Base-by-base conservation (phyloP, 108 stramenopile species). In the Pinguiococcus pyrenoidosus region DNA sequence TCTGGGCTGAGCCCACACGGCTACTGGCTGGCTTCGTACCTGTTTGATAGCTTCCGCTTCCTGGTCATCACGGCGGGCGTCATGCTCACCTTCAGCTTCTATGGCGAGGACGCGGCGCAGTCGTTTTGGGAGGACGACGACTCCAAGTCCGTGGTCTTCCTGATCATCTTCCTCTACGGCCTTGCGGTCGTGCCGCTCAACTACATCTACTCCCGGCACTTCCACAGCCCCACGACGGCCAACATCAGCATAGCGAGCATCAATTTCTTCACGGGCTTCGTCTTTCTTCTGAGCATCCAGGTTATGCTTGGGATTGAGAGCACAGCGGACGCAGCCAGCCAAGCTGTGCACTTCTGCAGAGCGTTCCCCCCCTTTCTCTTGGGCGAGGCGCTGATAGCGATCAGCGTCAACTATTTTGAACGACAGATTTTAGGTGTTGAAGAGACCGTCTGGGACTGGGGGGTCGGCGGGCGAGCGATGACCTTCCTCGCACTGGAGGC, bases 191-290 rank as follows among this genome's bases (percentile, higher is more conserved):
- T 77, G 17, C 76, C 76, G 22, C 71, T 74, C 18, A 37, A 52
- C 22, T 77, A 77, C 37, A 46, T 77, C 0, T 65, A 72, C 48
- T 59, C 76, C n/a, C 33, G 69, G 6, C 23, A 34, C 6, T 77
- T 77, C 32, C 24, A 37, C 24, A 71, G 72, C 33, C 69, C 45
- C 37, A 56, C 68, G 26, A 61, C 73, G 20, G 76, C 76, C 2
- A 73, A 77, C 33, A 77, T 77, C 36, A 30, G 70, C 25, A 64
- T 77, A 20, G 38, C 59, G 37, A 62, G 63, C 17, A 16, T 74
- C 20, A 68, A 68, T 34, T 77, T 74, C 33, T 12, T 74, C 41
- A 72, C 76, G 8, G 76, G 76, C 2, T 77, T 74, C 40, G 76
- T 74, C 27, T 36, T 51, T 29, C 73, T 74, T 16, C 49, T 68